phyloP scores from a whole-genome alignment of 1,139 yeast genomes.

The Pichia sp. region DNA sequence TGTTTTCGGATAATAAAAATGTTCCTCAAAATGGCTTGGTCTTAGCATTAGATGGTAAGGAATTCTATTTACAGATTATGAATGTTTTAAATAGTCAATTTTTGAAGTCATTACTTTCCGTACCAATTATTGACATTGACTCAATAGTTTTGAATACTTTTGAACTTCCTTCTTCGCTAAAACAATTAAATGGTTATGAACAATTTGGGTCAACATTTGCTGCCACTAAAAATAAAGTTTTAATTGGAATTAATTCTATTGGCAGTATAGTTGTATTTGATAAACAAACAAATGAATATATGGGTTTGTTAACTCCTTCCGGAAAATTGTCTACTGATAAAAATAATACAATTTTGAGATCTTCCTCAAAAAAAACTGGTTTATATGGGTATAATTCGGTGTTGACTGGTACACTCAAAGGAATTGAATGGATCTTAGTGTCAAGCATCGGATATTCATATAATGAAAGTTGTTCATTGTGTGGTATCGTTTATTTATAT shows the following conservation, averaged over 20 bases:
- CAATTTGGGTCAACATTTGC: constrained; percentile 33
- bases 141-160: constrained; percentile 11
- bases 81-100: not conserved
- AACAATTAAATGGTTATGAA: constrained; percentile 29
- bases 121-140: constrained; percentile 13
- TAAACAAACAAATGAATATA: constrained; percentile 9
- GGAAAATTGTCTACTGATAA: not conserved
- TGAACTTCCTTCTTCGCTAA: constrained; percentile 22
- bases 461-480: constrained; percentile 23
- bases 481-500: constrained; percentile 38
- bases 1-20: constrained; percentile 31
- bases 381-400: constrained; percentile 29
- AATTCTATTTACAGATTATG: constrained; percentile 12
- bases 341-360: not conserved
- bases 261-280: constrained; percentile 32
- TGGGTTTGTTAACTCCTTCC: not conserved
- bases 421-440: constrained; percentile 26
- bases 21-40: constrained; percentile 39
- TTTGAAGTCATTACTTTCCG: not conserved
- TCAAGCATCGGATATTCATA: constrained; percentile 21
- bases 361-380: constrained; percentile 23
- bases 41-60: constrained; percentile 32
- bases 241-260: constrained; percentile 31
- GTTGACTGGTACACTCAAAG: constrained; percentile 20
- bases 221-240: constrained; percentile 20